Base-by-base conservation (phyloP, 768 basidiomycete species). In the Leccinum incarnatum region DNA sequence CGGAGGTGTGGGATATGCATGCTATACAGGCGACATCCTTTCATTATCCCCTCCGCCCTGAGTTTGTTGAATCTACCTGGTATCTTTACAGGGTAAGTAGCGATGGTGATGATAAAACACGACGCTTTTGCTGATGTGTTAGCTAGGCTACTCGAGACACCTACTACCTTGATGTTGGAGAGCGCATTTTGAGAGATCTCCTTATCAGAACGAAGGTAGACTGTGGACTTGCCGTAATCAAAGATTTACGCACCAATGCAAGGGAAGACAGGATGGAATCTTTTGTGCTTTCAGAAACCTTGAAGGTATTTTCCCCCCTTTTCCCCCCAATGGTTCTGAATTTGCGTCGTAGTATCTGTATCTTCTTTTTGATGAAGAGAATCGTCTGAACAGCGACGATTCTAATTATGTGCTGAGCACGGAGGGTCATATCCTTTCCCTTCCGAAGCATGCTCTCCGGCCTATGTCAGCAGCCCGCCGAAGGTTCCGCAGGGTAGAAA, bases 181-280 rank as follows among this genome's bases (percentile, higher is more conserved):
- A 95, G 70, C 84, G 90, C 7, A 78, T 96, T 29, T 74, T 98
- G 32, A 78, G 77, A 55, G 96, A 98, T 70, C 71, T 98, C 29
- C 81, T 76, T 21, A 76, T 79, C 10, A 82, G 94, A 50, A 79
- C 92, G 17, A 91, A 87, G 72, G 93, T 95, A 4, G 80, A 83
- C 11, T 98, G 96, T 70, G 96, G 96, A 2, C 78, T 98, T 48
- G 82, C 89, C 5, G 87, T 91, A 8, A 86, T 98, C 57, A 78
- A 81, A 63, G 90, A 97, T 72, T 80, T 98, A 2, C 79, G 87
- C 45, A 85, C 79, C 30, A 90, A 92, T 64, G 78, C 85, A 65
- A 84, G 83, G 17, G 93, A 95, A 62, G 93, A 98, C 67, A 83
- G 96, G 59, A 98, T 98, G 97, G 97, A 98, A 72, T 93, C 91